Percentiles rank a stretch among this genome's conserved stretches.
Conservation (phyloP, 805 yeast genomes). For the Barnettozyma populi region DNA sequence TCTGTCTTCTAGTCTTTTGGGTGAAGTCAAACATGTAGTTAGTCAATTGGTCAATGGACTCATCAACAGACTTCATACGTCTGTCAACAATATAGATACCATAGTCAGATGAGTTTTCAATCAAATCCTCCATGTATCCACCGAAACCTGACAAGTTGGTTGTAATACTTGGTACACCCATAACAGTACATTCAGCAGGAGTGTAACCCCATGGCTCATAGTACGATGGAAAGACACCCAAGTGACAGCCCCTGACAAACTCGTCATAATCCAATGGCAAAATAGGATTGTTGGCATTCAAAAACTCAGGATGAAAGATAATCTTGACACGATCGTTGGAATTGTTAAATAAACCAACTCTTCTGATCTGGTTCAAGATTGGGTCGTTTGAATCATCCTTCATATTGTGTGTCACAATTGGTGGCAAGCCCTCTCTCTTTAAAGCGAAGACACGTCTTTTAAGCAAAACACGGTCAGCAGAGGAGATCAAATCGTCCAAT, state of each 20-base stretch:
- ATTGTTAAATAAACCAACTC: conserved; percentile 84
- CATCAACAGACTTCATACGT: conserved; percentile 87
- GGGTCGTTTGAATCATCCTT: conserved; percentile 89
- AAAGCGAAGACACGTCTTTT: conserved; percentile 92
- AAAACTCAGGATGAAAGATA: conserved; percentile 95
- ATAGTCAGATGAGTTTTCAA: conserved; percentile 89
- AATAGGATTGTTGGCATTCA: conserved; percentile 91
- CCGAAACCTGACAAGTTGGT: conserved; percentile 96
- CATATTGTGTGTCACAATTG: conserved; percentile 97
- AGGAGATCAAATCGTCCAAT: conserved; percentile 78
- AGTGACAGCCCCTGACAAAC: conserved; percentile 94
- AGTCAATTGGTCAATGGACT: conserved; percentile 83
- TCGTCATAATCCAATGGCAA: conserved; percentile 93
- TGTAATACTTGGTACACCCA: conserved; percentile 98
- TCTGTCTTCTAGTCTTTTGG: conserved; percentile 86
- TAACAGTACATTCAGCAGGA: conserved; percentile 98
- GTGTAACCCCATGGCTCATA: conserved; percentile 99
- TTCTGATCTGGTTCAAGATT: conserved; percentile 82
- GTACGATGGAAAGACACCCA: conserved; percentile 97
- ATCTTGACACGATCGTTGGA: conserved; percentile 91
- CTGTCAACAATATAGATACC: conserved; percentile 97
- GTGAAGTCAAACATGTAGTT: conserved; percentile 88
- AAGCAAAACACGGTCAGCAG: conserved; percentile 81
- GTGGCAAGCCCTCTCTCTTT: conserved; percentile 85
- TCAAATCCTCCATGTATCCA: conserved; percentile 96